phyloP scores from a whole-genome alignment of 1,284 basidiomycete genomes.

The Vanrija humicola region DNA sequence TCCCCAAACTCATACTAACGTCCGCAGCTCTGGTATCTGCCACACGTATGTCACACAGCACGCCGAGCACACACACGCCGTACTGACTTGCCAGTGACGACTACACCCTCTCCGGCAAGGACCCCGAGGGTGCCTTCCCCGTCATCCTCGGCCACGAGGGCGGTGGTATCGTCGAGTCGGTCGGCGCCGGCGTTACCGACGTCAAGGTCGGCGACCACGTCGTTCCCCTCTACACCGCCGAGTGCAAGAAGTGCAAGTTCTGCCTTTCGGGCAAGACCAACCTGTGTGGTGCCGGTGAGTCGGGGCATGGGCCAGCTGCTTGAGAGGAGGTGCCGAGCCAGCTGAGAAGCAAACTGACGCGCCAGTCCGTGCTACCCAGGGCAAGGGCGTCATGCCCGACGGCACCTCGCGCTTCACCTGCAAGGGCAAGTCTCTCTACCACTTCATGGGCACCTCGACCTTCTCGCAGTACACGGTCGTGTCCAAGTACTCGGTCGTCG shows the following conservation, averaged over 20 bases:
- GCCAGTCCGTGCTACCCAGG: slow-evolving; percentile 84
- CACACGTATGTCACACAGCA: slow-evolving; percentile 61
- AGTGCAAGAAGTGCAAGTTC: slow-evolving; percentile 94
- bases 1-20: slow-evolving; percentile 7
- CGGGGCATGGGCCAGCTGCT: slow-evolving; percentile 51
- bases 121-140: slow-evolving; percentile 95
- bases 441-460: slow-evolving; percentile 99
- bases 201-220: slow-evolving; percentile 88
- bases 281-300: slow-evolving; percentile 65
- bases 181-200: slow-evolving; percentile 86
- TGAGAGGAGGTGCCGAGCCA: background rate
- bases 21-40: slow-evolving; percentile 71
- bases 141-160: slow-evolving; percentile 87
- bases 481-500: slow-evolving; percentile 92
- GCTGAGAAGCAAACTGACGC: background rate
- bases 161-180: slow-evolving; percentile 68
- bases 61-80: background rate
- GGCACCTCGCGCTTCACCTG: slow-evolving; percentile 84
- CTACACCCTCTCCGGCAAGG: slow-evolving; percentile 93
- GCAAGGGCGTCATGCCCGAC: slow-evolving; percentile 96
- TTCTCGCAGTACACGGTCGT: slow-evolving; percentile 99
- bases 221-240: slow-evolving; percentile 91
- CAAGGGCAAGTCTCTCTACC: slow-evolving; percentile 80
- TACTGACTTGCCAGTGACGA: slow-evolving; percentile 58
- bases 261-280: slow-evolving; percentile 99